Evolutionary conservation across 2,329 filamentous ascomycete genomes (phyloP).

Genomic region (Botrytis galanthina): DNA sequence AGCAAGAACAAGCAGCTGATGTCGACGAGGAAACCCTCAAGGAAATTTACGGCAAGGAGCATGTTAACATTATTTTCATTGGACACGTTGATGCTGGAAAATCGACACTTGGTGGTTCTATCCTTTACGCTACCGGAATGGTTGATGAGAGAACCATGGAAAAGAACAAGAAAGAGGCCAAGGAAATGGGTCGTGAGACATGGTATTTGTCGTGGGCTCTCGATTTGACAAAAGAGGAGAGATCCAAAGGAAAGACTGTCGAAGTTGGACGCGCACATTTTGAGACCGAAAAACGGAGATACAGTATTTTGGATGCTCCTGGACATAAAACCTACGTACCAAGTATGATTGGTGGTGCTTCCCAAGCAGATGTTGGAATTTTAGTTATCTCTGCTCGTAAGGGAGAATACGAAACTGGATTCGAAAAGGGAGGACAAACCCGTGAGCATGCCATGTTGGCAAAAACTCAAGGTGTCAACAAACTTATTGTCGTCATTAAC

Average conservation of each 20-base stretch:
- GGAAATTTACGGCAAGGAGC: constrained; percentile 93
- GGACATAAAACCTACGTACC: constrained; percentile 98
- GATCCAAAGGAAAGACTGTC: constrained; percentile 95
- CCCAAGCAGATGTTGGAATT: constrained; percentile 90
- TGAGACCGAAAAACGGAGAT: constrained; percentile 92
- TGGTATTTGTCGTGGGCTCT: constrained; percentile 99
- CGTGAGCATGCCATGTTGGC: constrained; percentile 97
- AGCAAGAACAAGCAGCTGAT: constrained; percentile 67
- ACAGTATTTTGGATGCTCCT: constrained; percentile 94
- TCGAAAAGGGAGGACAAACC: constrained; percentile 94
- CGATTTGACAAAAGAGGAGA: constrained; percentile 94
- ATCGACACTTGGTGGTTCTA: constrained; percentile 90
- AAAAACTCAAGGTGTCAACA: constrained; percentile 97
- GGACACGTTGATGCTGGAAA: constrained; percentile 98
- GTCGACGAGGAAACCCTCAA: constrained; percentile 82
- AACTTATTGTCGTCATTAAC: constrained; percentile 91
- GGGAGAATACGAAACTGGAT: constrained; percentile 98
- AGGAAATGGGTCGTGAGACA: constrained; percentile 92
- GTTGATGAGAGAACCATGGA: constrained; percentile 99
- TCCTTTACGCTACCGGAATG: constrained; percentile 93
- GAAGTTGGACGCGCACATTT: constrained; percentile 96
- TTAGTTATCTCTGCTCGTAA: constrained; percentile 95
- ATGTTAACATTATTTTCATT: constrained; percentile 94
- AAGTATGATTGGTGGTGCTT: constrained; percentile 95
- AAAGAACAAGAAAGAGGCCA: constrained; percentile 96